Percentiles rank a stretch among this genome's conserved stretches.
These are phyloP conservation scores for Mycena indigotica DNA, from an alignment of 768 basidiomycete species.

Conservation along the genomic window DNA sequence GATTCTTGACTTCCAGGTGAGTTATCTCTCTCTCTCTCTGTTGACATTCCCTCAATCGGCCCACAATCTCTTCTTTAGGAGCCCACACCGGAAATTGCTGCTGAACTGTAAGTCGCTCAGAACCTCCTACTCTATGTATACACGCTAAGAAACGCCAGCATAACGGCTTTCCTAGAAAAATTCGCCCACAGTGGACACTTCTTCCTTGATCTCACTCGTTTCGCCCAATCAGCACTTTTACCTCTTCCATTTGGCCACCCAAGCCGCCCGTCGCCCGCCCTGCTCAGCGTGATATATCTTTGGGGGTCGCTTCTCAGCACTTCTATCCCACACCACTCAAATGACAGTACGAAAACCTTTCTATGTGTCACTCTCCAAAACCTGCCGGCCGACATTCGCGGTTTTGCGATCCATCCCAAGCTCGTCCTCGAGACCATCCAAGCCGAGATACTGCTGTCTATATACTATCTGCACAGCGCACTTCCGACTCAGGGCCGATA, in stretches of 20 bases:
- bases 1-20: too few relatives aligned
- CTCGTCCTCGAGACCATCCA: slow-evolving; percentile 50
- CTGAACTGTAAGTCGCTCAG: too few relatives aligned
- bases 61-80: too few relatives aligned
- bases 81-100: too few relatives aligned
- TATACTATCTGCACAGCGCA: slow-evolving; percentile 54
- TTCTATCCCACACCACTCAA: slow-evolving; percentile 33
- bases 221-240: slow-evolving; percentile 51
- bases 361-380: slow-evolving; percentile 5
- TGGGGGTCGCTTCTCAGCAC: slow-evolving; percentile 55
- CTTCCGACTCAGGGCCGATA: slow-evolving; percentile 51
- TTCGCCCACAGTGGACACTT: slow-evolving; percentile 14
- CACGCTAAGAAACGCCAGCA: too few relatives aligned
- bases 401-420: slow-evolving; percentile 23
- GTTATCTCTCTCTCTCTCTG: too few relatives aligned
- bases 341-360: neutral
- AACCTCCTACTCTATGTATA: too few relatives aligned
- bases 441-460: slow-evolving; percentile 51
- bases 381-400: neutral
- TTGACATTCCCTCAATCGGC: too few relatives aligned
- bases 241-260: slow-evolving; percentile 50
- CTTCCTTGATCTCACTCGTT: slow-evolving; percentile 40
- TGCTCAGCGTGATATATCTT: slow-evolving; percentile 53
- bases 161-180: slow-evolving; percentile 3
- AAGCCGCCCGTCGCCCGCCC: slow-evolving; percentile 50